These are phyloP conservation scores for Ceratonia siliqua DNA, from an alignment of 306 rosid species.

Conservation along the genomic window DNA sequence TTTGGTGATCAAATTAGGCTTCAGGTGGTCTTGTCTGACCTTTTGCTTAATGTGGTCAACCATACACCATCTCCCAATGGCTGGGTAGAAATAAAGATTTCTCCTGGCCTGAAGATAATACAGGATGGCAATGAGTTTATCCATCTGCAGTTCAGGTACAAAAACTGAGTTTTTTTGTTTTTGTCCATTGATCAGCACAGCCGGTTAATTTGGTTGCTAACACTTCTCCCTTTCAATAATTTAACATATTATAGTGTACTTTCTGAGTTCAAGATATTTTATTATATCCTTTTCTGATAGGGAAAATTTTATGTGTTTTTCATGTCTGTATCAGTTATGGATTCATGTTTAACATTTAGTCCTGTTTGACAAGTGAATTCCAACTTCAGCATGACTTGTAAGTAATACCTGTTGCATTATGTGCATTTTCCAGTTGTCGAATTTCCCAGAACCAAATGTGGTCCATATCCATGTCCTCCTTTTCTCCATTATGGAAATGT, in stretches of 20 bases:
- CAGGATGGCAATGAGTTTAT: constrained; percentile 61
- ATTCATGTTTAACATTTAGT: background rate
- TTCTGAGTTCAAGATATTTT: background rate
- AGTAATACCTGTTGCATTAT: background rate
- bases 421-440: background rate
- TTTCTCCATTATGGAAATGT: background rate
- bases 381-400: constrained; percentile 3
- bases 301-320: background rate
- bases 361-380: background rate
- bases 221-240: background rate
- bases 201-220: constrained; percentile 15
- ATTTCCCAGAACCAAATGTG: background rate
- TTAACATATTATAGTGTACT: background rate
- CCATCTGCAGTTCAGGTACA: constrained; percentile 73
- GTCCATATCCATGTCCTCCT: background rate
- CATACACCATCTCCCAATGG: constrained; percentile 66
- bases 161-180: constrained; percentile 16
- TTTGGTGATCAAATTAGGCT: constrained; percentile 82
- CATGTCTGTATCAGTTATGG: background rate
- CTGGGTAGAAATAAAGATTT: constrained; percentile 75
- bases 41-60: constrained; percentile 66
- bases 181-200: background rate
- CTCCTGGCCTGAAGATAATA: constrained; percentile 58
- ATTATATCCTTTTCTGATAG: background rate
- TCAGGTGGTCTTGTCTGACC: constrained; percentile 73